These are phyloP conservation scores for Yamadazyma insecticola DNA, from an alignment of 805 yeast species.

Conservation along the genomic window DNA sequence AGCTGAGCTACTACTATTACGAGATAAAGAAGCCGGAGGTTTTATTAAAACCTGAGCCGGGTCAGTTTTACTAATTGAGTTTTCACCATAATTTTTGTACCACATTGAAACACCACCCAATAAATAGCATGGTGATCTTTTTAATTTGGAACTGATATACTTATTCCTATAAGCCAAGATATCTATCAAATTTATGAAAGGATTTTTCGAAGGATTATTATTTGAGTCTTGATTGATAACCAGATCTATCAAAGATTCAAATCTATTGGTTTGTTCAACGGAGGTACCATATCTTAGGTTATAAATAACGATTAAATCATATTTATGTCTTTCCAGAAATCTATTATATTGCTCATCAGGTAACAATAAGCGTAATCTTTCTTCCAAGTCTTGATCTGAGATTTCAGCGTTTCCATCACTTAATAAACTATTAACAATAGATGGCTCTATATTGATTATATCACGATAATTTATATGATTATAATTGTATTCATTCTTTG, in stretches of 20 bases:
- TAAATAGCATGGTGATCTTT: conserved; percentile 27
- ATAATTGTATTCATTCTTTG: conserved; percentile 52
- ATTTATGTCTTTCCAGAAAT: conserved; percentile 51
- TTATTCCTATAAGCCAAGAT: conserved; percentile 26
- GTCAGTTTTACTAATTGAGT: conserved; percentile 13
- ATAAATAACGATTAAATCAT: conserved; percentile 63
- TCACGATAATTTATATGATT: conserved; percentile 60
- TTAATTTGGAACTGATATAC: conserved; percentile 29
- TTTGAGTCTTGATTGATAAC: conserved; percentile 29
- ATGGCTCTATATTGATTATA: conserved; percentile 73
- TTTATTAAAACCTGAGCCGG: conserved; percentile 8
- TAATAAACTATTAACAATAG: conserved; percentile 26
- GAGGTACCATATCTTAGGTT: conserved; percentile 41
- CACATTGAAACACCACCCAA: conserved; percentile 36
- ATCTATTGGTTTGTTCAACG: conserved; percentile 19
- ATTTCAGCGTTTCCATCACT: conserved; percentile 22
- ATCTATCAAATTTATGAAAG: conserved; percentile 45
- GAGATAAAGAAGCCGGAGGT: conserved; percentile 17
- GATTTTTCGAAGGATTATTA: conserved; percentile 49
- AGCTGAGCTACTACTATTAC: conserved; percentile 9
- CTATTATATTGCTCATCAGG: conserved; percentile 50
- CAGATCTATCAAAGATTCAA: conserved; percentile 28
- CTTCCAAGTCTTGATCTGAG: conserved; percentile 65
- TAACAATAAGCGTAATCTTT: conserved; percentile 50
- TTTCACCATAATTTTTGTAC: conserved; percentile 27